Evolutionary conservation across 257 asterid species (phyloP).

Genomic region (Mentha longifolia): DNA sequence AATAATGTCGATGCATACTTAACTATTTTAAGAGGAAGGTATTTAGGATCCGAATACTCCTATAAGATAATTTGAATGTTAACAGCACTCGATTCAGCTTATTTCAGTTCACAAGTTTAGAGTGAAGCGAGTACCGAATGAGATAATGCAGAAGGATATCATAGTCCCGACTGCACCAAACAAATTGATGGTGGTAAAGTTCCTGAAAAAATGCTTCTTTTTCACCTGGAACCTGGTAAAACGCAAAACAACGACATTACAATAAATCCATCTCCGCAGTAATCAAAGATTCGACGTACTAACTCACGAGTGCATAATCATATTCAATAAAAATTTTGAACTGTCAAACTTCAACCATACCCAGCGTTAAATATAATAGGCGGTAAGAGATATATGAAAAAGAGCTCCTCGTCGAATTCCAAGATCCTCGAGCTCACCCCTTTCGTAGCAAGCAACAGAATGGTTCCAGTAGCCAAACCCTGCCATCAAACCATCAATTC

Average conservation of each 20-base stretch:
- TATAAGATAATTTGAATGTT: not conserved
- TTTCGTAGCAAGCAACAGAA: slow-evolving; percentile 47
- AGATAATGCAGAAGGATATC: slow-evolving; percentile 71
- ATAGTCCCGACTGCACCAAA: slow-evolving; percentile 82
- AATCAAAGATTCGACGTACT: not conserved
- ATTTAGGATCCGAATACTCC: not conserved
- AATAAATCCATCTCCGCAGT: not conserved
- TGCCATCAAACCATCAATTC: slow-evolving; percentile 31
- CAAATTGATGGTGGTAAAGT: slow-evolving; percentile 54
- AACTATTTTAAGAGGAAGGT: slow-evolving; percentile 13
- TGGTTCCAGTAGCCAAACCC: slow-evolving; percentile 65
- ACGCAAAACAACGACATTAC: not conserved
- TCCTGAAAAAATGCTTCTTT: slow-evolving; percentile 74
- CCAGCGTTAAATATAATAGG: slow-evolving; percentile 91
- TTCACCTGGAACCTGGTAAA: slow-evolving; percentile 75
- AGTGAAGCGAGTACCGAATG: slow-evolving; percentile 53
- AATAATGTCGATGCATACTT: not conserved
- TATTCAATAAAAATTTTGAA: not conserved
- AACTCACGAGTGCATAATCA: not conserved
- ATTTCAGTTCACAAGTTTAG: not conserved
- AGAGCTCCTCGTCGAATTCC: slow-evolving; percentile 70
- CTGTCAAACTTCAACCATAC: slow-evolving; percentile 26
- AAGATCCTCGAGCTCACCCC: slow-evolving; percentile 63
- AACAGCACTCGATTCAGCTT: not conserved
- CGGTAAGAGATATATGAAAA: slow-evolving; percentile 79